Base-by-base conservation (phyloP, 2,329 filamentous ascomycete genomes). In the Beauveria bassiana region DNA sequence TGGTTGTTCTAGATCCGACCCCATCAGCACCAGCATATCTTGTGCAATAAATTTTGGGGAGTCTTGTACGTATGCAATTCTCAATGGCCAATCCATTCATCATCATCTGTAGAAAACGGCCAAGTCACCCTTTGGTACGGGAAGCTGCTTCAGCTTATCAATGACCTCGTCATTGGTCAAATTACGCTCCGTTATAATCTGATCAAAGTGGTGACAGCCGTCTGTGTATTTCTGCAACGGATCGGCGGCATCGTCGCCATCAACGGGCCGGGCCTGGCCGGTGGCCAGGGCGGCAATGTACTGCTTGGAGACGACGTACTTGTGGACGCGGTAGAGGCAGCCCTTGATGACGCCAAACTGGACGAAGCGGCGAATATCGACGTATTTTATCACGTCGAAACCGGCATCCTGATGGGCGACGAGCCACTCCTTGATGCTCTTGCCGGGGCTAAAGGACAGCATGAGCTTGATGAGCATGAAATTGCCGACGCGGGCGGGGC, bases 341-440 rank as follows among this genome's bases (percentile, higher is more conserved):
- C 93, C 93, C 75, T 98, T 98, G 73, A 98, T 96, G 63, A 97
- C 84, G 62, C 93, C 95, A 70, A 98, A 99, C 63, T 96, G 96
- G 65, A 98, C 91, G 65, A 99, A 87, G 31, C 95, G 87, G 14
- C 95, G 86, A 61, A 97, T 86, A 72, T 99, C 95, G 62, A 99
- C 86, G 69, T 88, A 87, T 14, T 82, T 79, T 9, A 97, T 80
- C 45, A 89, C 81, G 62, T 86, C 81, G 64, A 87, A 80, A 0
- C 84, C 85, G 51, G 79, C 77, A 46, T 88, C 84, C 66, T 86
- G 82, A 73, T 96, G 89, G 38, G 87, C 80, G 62, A 89, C 81
- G 66, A 95, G 86, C 91, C 92, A 98, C 71, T 93, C 90, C 70
- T 89, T 89, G 14, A 98, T 81, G n/a, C 86, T 90, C 57, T 91